Conservation (phyloP, 2,329 filamentous ascomycete genomes). For the Pseudocercospora crystallina region DNA sequence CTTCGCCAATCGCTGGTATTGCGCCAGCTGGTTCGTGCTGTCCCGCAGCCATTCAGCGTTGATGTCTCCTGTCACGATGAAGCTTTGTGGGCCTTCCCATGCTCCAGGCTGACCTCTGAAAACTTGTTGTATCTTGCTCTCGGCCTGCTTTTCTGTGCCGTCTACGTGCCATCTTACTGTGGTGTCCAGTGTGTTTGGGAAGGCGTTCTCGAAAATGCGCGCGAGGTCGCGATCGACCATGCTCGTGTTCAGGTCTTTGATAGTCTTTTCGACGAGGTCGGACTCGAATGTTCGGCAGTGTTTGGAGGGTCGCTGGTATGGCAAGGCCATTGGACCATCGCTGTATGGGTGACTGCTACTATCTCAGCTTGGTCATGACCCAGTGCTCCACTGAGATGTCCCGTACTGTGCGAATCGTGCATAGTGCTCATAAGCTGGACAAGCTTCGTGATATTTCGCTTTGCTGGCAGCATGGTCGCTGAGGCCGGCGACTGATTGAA, state of each 20-base stretch:
- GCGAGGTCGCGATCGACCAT: slow-evolving; percentile 86
- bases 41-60: slow-evolving; percentile 91
- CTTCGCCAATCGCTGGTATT: slow-evolving; percentile 82
- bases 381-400: background rate
- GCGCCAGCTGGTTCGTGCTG: slow-evolving; percentile 87
- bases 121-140: slow-evolving; percentile 37
- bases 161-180: slow-evolving; percentile 85
- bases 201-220: slow-evolving; percentile 82
- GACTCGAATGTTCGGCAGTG: slow-evolving; percentile 89
- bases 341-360: slow-evolving; percentile 69
- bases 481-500: slow-evolving; percentile 24
- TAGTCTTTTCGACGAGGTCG: slow-evolving; percentile 81
- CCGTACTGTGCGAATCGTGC: slow-evolving; percentile 39
- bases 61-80: slow-evolving; percentile 84
- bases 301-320: slow-evolving; percentile 78
- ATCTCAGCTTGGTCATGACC: slow-evolving; percentile 14
- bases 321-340: slow-evolving; percentile 73
- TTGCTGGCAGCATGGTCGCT: slow-evolving; percentile 28
- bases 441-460: slow-evolving; percentile 37
- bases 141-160: slow-evolving; percentile 47
- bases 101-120: slow-evolving; percentile 23
- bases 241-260: slow-evolving; percentile 73
- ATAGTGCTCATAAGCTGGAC: slow-evolving; percentile 42
- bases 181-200: slow-evolving; percentile 79
- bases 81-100: slow-evolving; percentile 86